These are phyloP conservation scores for Apiospora kogelbergensis DNA, from an alignment of 2,329 filamentous ascomycete genomes.

Conservation along the genomic window DNA sequence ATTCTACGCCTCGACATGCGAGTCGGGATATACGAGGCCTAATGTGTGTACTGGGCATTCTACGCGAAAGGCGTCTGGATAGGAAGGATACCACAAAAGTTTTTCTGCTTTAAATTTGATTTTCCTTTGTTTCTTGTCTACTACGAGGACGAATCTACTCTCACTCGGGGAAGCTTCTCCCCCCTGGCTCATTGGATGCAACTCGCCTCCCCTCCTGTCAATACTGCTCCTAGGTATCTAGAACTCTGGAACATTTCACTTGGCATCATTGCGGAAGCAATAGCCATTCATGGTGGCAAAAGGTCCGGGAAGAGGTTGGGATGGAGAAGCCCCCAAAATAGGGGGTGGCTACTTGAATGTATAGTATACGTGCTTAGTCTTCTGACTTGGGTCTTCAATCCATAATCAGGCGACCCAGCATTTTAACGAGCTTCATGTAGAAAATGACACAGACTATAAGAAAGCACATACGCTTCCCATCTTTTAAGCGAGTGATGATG, in stretches of 20 bases:
- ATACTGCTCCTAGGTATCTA: background rate
- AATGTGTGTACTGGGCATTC: background rate
- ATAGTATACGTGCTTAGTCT: background rate
- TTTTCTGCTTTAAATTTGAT: slow-evolving; percentile 22
- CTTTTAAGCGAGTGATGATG: background rate
- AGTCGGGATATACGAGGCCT: slow-evolving; percentile 27
- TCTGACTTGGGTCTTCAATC: background rate
- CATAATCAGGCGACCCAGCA: background rate
- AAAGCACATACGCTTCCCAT: no score
- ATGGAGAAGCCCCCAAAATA: background rate
- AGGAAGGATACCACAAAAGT: slow-evolving; percentile 41
- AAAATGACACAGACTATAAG: background rate
- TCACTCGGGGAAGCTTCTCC: background rate
- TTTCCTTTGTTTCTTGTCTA: slow-evolving; percentile 15
- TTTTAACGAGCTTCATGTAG: background rate
- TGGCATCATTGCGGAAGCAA: background rate
- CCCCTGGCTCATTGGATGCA: background rate
- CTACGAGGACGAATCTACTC: background rate
- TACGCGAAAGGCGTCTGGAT: slow-evolving; percentile 30
- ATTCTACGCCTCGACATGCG: slow-evolving; percentile 19
- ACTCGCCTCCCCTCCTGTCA: background rate
- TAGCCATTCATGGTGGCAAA: background rate
- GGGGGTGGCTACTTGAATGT: background rate
- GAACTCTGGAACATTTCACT: background rate
- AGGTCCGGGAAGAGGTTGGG: background rate